Evolutionary conservation across 2,329 filamentous ascomycete genomes (phyloP), one percentile per base, ranked within the genome.

Genomic region (Hymenoscyphus scutula): DNA sequence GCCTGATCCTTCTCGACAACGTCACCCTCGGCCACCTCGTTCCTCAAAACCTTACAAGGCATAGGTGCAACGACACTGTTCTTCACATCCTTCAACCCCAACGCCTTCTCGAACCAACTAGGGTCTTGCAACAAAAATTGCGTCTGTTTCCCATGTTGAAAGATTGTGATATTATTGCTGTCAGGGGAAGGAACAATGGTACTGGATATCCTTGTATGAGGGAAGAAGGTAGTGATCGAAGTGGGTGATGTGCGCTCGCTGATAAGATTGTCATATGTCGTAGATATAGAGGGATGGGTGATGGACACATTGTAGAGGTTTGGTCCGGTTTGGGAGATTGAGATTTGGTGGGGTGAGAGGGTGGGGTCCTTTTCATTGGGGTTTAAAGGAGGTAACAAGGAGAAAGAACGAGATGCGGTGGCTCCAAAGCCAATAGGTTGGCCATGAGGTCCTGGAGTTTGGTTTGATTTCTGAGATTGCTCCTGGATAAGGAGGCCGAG

Each of bases 11-110:
- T 96, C 74, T 87, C 87, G 17, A 99, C 95, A 55, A 77, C 78
- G 67, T 96, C 86, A 0, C 95, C 95, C 69, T 92, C 92, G 30
- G 82, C 78, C 0, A 97, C 92, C 76, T 97, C 91, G 56, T 97
- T 95, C 68, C 91, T 87, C 65, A 99, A 78, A 29, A 99, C 89
- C 79, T 98, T 98, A 78, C 95, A 98, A 1, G 95, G 95, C 95
- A 99, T 99, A 0, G 95, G 95, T 25, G 95, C 92, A 27, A 91
- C 82, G 1, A 98, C 92, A 59, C 89, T 95, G 64, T 94, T 93
- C 6, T 87, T 82, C 0, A 84, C 83, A 72, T 96, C 91, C 74
- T 91, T 93, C 65, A 90, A 79, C 0, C 94, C 93, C 7, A 97
- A 81, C 0, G 92, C 92, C 77, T 96, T 94, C 70, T 92, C 90